phyloP scores from a whole-genome alignment of 495 filamentous ascomycete genomes.

The Tuber brumale region DNA sequence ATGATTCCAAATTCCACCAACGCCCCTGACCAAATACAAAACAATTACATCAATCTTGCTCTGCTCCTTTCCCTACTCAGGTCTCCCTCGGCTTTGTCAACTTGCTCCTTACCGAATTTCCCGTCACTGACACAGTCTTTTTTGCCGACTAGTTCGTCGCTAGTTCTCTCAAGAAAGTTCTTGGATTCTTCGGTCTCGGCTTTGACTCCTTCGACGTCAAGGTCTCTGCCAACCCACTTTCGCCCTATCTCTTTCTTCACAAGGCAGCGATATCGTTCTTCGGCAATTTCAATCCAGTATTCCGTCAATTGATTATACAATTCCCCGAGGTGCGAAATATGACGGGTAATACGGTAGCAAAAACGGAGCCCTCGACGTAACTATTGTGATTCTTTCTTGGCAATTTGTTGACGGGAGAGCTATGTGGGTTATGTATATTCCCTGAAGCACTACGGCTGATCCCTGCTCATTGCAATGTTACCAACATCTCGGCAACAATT shows the following conservation, averaged over 20 bases:
- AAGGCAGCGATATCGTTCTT: constrained; percentile 51
- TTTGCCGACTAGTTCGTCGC: background rate
- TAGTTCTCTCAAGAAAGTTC: constrained; percentile 41
- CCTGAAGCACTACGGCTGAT: constrained; percentile 62
- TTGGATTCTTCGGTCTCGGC: constrained; percentile 45
- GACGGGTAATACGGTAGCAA: constrained; percentile 55
- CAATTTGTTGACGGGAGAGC: constrained; percentile 59
- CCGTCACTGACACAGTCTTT: background rate
- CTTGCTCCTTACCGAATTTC: background rate
- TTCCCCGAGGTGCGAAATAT: constrained; percentile 59
- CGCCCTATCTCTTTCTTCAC: constrained; percentile 47
- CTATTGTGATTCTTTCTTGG: constrained; percentile 64
- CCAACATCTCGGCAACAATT: background rate
- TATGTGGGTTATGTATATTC: constrained; percentile 65
- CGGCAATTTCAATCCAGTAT: constrained; percentile 65
- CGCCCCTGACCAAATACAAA: background rate
- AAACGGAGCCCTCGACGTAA: constrained; percentile 67
- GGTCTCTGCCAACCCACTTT: constrained; percentile 46
- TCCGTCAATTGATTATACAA: constrained; percentile 65
- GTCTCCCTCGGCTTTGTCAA: background rate
- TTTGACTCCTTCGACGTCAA: constrained; percentile 44
- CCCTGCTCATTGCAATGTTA: constrained; percentile 47
- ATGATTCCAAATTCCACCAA: background rate
- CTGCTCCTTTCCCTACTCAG: background rate
- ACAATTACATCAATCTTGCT: background rate